Base-by-base conservation (phyloP, 2,329 filamentous ascomycete genomes). In the Neopestalotiopsis clavispora region DNA sequence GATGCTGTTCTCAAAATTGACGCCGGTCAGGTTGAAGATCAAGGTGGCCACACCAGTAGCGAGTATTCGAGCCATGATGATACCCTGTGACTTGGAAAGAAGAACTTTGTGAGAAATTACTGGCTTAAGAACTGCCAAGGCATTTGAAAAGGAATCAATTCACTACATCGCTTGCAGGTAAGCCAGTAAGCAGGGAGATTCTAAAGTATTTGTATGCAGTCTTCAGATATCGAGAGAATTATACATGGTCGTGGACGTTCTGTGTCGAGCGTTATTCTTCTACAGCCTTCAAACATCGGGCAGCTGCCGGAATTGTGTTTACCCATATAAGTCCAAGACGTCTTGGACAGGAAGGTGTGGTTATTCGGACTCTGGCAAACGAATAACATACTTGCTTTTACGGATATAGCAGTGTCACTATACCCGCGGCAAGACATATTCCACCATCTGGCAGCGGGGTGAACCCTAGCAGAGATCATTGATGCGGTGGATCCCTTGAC, bases 1-100 rank as follows among this genome's bases (percentile, higher is more conserved):
- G 34, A 63, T 40, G 30, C 34, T 63, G 60, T 63, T 63, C 30
- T 63, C 60, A 40, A 63, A 40, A 2, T 63, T 63, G 32, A 63
- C 60, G 32, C 4, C 17, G 1, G 60, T 38, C 17, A 59, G 1
- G 57, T 12, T 59, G 23, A 59, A 59, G 13, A 59, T 30, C 57
- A 59, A 59, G 5, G 20, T 30, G 13, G 57, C 57, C 20, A 59
- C 57, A 10, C 57, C 30, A 4, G 57, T 20, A 1, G 30, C 57
- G 6, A 59, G 3, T 13, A 14, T 17, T 23, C 57, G 9, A 4
- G 30, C 10, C 57, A 28, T 59, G n/a, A 20, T 59, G 57, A 7
- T 9, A 7, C 2, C 0, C n/a, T 7, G 45, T 52, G 4, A 17
- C 13, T 9, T 6, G 5, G 2, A 20, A n/a, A n/a, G 17, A 7